Percentiles rank a stretch among this genome's conserved stretches.
phyloP scores from a whole-genome alignment of 495 filamentous ascomycete species.

The Talaromyces wortmannii region DNA sequence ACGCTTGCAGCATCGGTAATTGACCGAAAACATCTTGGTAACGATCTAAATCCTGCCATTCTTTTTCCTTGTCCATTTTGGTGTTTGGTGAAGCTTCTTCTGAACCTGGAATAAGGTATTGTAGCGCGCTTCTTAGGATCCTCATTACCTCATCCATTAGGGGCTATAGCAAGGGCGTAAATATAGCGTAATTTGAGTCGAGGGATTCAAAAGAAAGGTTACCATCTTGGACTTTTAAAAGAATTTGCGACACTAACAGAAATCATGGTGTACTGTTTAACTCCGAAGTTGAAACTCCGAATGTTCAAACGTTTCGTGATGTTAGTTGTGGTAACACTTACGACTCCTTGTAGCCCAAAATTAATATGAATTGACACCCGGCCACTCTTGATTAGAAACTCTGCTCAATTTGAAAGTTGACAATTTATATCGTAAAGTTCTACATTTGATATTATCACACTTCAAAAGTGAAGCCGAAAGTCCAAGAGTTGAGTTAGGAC shows the following conservation, averaged over 20 bases:
- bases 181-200: background rate
- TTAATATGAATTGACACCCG: too few relatives aligned
- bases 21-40: slow-evolving; percentile 27
- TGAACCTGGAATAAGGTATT: background rate
- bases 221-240: too few relatives aligned
- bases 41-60: background rate
- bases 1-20: slow-evolving; percentile 30
- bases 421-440: too few relatives aligned
- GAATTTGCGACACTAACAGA: too few relatives aligned
- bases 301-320: background rate
- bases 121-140: background rate
- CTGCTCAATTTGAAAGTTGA: too few relatives aligned
- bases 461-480: too few relatives aligned
- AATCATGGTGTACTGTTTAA: background rate
- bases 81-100: background rate
- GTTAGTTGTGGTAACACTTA: too few relatives aligned
- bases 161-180: background rate
- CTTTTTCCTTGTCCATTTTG: background rate
- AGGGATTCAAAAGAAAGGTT: background rate
- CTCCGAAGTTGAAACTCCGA: background rate
- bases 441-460: too few relatives aligned
- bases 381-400: too few relatives aligned
- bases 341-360: too few relatives aligned
- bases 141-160: background rate
- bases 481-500: too few relatives aligned